Conservation (phyloP, 2,329 filamentous ascomycete genomes). For the Emmonsia crescens region DNA sequence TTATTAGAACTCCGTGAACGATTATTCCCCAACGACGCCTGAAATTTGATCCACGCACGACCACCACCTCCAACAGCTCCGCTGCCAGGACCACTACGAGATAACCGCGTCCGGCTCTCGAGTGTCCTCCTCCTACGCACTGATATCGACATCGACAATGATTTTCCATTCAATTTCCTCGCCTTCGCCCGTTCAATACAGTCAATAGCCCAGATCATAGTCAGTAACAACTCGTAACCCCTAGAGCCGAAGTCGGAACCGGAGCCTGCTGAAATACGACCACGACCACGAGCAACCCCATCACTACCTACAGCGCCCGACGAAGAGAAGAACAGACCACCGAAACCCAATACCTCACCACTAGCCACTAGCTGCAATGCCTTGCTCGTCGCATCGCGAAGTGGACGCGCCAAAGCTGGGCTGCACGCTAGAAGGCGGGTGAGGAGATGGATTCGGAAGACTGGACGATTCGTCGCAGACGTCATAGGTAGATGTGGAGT, state of each 20-base stretch:
- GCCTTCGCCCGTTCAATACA: conserved; percentile 29
- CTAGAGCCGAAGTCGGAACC: too few species aligned
- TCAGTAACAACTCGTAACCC: conserved; percentile 37
- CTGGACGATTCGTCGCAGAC: conserved; percentile 28
- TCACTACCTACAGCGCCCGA: conserved; percentile 21
- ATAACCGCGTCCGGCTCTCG: conserved; percentile 2
- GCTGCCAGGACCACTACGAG: not conserved
- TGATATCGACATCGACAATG: not conserved
- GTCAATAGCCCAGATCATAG: conserved; percentile 37
- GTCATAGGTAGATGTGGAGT: too few species aligned
- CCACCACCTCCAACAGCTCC: too few species aligned
- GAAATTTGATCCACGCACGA: not conserved
- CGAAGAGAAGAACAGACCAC: conserved; percentile 1
- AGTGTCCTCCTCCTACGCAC: not conserved
- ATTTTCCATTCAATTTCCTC: conserved; percentile 9
- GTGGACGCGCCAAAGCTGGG: conserved; percentile 44
- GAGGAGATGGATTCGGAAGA: conserved; percentile 41
- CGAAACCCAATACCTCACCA: conserved; percentile 25
- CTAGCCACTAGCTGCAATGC: conserved; percentile 42
- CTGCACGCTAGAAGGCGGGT: conserved; percentile 42
- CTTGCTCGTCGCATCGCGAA: conserved; percentile 43
- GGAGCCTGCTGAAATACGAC: conserved; percentile 11
- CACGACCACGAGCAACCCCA: conserved; percentile 10
- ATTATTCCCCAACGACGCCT: not conserved
- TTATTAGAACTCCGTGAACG: not conserved